Base-by-base conservation (phyloP, 2,329 filamentous ascomycete genomes). In the Colletotrichum gigasporum region DNA sequence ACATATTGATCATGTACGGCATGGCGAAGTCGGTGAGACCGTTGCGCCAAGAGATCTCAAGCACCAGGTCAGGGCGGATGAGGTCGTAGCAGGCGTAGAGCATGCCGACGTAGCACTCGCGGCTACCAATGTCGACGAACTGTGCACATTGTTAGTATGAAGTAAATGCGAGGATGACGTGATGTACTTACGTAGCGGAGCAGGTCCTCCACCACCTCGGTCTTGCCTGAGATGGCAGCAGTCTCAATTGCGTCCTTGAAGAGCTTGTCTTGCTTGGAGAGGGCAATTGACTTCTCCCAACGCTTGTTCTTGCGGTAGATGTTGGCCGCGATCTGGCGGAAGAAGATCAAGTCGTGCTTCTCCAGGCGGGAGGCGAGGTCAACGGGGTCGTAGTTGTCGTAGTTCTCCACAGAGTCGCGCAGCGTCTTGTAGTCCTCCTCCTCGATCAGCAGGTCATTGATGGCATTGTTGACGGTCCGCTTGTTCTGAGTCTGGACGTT, bases 261-360 rank as follows among this genome's bases (percentile, higher is more conserved):
- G 14, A 99, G 85, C 87, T 97, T 98, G 84, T 99, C 96, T 78
- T 99, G 95, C 86, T 99, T 99, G 14, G 95, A 98, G 47, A 99
- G 84, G 32, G 93, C 89, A 78, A 99, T 99, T 4, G 94, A 97
- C 83, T 98, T 98, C 83, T 98, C 95, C 96, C 96, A 99, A 68
- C 96, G 89, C 91, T 98, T 98, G 85, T 97, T 98, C 87, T 98
- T 99, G 78, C 96, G 94, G 84, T 98, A 99, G 79, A 99, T 99
- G 81, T 87, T 97, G 69, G 96, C 94, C 4, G 96, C 96, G 74
- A 99, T 97, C 80, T 99, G 96, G 74, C 96, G 91, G 91, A 99
- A 99, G 86, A 99, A 99, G 69, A 99, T 94, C 50, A 99, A 83
- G 61, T 99, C 96, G 75, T 99, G 96, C 83, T 96, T 96, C 87